Evolutionary conservation across 2,329 filamentous ascomycete species (phyloP).

Genomic region (Fusarium goolgardi): DNA sequence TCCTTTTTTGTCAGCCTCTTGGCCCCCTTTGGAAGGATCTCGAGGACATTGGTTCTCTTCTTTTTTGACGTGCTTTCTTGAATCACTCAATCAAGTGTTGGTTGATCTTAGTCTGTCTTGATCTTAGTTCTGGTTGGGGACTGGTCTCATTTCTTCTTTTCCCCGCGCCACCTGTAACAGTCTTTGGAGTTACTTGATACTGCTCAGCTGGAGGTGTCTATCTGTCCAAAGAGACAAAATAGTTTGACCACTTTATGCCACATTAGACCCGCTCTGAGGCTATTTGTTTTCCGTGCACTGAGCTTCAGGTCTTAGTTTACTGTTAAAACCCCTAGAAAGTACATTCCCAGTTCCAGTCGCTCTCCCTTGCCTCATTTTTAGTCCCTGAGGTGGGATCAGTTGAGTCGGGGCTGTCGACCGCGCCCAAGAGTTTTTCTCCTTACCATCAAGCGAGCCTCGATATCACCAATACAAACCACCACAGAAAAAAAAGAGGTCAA

Average conservation of each 20-base stretch:
- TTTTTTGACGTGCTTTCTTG: slow-evolving; percentile 38
- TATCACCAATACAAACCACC: slow-evolving; percentile 16
- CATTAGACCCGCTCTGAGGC: not conserved
- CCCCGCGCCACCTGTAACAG: slow-evolving; percentile 36
- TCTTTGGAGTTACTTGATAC: not conserved
- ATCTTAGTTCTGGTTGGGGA: not conserved
- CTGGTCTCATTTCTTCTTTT: slow-evolving; percentile 26
- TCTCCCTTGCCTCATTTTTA: slow-evolving; percentile 39
- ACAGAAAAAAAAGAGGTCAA: not conserved
- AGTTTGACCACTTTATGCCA: not conserved
- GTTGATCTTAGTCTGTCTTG: not conserved
- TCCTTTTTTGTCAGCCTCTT: slow-evolving; percentile 30
- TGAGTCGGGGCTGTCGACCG: slow-evolving; percentile 20
- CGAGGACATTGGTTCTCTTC: slow-evolving; percentile 20
- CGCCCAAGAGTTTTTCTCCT: slow-evolving; percentile 11
- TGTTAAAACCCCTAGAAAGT: not conserved
- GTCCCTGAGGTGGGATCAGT: slow-evolving; percentile 24
- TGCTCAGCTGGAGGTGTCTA: not conserved
- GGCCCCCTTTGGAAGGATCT: slow-evolving; percentile 19
- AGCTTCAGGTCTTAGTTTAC: not conserved
- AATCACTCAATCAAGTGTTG: slow-evolving; percentile 5
- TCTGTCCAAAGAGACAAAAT: not conserved
- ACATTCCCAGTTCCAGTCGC: slow-evolving; percentile 11
- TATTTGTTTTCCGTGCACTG: not conserved
- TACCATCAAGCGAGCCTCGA: not conserved